Percentiles rank a stretch among this genome's conserved stretches.
These are phyloP conservation scores for Kazachstania africana DNA, from an alignment of 805 yeast genomes.

Conservation along the genomic window DNA sequence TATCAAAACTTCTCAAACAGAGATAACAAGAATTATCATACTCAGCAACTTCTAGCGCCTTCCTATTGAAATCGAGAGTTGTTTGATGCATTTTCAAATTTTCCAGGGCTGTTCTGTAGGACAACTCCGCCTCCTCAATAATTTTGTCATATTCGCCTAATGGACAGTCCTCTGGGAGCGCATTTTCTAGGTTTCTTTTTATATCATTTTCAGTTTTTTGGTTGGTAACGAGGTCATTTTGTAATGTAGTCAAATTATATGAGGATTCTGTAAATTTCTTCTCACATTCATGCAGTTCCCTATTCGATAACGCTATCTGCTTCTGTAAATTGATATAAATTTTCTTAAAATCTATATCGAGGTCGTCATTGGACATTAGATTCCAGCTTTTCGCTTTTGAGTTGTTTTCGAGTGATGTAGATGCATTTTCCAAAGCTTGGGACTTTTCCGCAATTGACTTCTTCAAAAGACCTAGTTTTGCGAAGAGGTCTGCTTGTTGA, in stretches of 20 bases:
- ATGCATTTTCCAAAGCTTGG: slow-evolving; percentile 5
- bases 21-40: slow-evolving; percentile 50
- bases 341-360: slow-evolving; percentile 14
- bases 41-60: slow-evolving; percentile 56
- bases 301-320: slow-evolving; percentile 7
- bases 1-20: slow-evolving; percentile 58
- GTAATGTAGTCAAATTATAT: slow-evolving; percentile 5
- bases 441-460: slow-evolving; percentile 11
- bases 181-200: slow-evolving; percentile 13
- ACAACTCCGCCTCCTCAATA: slow-evolving; percentile 46
- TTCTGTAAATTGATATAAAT: slow-evolving; percentile 13
- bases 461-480: slow-evolving; percentile 35
- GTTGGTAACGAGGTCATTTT: slow-evolving; percentile 7
- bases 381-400: slow-evolving; percentile 5
- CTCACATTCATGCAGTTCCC: slow-evolving; percentile 6
- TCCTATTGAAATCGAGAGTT: slow-evolving; percentile 54
- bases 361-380: slow-evolving; percentile 6
- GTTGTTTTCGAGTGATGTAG: slow-evolving; percentile 4
- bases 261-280: slow-evolving; percentile 10
- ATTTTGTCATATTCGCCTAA: slow-evolving; percentile 40
- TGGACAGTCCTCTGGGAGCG: slow-evolving; percentile 30
- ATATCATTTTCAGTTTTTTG: slow-evolving; percentile 6
- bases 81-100: slow-evolving; percentile 59
- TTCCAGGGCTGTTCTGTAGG: slow-evolving; percentile 48
- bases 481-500: slow-evolving; percentile 46